Percentiles rank a stretch among this genome's conserved stretches.
Conservation (phyloP, 2,329 filamentous ascomycete species). For the Ilyonectria mors-panacis region DNA sequence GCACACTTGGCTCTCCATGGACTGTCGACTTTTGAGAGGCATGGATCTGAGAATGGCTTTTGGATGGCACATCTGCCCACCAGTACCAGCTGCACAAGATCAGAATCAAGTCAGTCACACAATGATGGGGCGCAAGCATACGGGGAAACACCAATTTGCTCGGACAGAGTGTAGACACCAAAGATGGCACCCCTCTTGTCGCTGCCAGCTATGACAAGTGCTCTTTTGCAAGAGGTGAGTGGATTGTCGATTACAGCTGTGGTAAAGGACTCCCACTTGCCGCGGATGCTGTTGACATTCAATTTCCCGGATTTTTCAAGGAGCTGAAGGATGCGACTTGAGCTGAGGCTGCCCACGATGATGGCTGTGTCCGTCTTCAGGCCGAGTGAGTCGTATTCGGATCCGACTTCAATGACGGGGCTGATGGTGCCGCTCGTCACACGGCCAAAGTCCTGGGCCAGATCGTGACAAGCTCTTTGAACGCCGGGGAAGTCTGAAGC, state of each 20-base stretch:
- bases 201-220: conserved; percentile 77
- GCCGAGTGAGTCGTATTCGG: no score
- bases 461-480: background rate
- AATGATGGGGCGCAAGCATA: conserved; percentile 64
- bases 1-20: conserved; percentile 73
- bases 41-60: conserved; percentile 60
- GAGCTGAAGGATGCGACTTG: background rate
- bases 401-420: background rate
- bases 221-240: conserved; percentile 67
- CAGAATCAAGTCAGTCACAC: conserved; percentile 71
- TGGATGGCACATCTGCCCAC: background rate
- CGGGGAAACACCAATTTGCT: conserved; percentile 72
- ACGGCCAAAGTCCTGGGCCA: conserved; percentile 6
- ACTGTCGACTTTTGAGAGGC: conserved; percentile 67
- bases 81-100: conserved; percentile 64
- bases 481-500: conserved; percentile 8
- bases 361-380: background rate
- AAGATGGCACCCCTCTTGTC: conserved; percentile 77
- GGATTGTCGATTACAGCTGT: conserved; percentile 72
- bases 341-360: conserved; percentile 10
- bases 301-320: conserved; percentile 3
- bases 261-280: conserved; percentile 78
- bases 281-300: conserved; percentile 68
- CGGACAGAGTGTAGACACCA: conserved; percentile 77
- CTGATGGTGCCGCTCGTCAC: conserved; percentile 1